These are phyloP conservation scores for Xylaria castorea DNA, from an alignment of 495 filamentous ascomycete species.

Conservation along the genomic window DNA sequence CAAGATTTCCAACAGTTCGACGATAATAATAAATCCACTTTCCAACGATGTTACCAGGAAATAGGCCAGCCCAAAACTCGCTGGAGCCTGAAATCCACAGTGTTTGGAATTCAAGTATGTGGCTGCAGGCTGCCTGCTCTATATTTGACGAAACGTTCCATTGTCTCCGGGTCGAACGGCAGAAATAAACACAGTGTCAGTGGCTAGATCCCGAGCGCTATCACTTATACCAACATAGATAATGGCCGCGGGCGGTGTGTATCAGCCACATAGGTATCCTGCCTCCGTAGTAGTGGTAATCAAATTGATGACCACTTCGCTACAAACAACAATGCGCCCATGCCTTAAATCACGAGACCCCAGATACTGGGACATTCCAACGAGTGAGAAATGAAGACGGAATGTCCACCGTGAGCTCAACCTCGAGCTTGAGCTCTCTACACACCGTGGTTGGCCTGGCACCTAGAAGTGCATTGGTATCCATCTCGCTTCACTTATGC, in stretches of 20 bases:
- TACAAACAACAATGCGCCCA: slow-evolving; percentile 4
- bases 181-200: slow-evolving; percentile 24
- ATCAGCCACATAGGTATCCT: slow-evolving; percentile 27
- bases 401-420: slow-evolving; percentile 6
- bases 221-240: slow-evolving; percentile 8
- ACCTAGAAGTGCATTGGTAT: not conserved
- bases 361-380: slow-evolving; percentile 15
- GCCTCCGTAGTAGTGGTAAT: slow-evolving; percentile 11
- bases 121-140: not conserved
- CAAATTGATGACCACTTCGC: slow-evolving; percentile 7
- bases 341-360: not conserved
- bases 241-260: slow-evolving; percentile 12
- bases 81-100: not conserved
- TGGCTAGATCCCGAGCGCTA: not conserved
- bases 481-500: not conserved
- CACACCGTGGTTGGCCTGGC: not conserved
- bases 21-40: not conserved
- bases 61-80: not conserved
- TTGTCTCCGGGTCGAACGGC: slow-evolving; percentile 21
- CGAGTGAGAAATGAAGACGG: slow-evolving; percentile 19
- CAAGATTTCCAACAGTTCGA: not conserved
- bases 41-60: slow-evolving; percentile 3
- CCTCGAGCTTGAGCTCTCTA: not conserved
- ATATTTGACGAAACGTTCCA: slow-evolving; percentile 8
- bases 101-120: not conserved